Evolutionary conservation across 108 stramenopile genomes (phyloP), one percentile per base, ranked within the genome.

Genomic region (Pseudonitzschia delicatissima): DNA sequence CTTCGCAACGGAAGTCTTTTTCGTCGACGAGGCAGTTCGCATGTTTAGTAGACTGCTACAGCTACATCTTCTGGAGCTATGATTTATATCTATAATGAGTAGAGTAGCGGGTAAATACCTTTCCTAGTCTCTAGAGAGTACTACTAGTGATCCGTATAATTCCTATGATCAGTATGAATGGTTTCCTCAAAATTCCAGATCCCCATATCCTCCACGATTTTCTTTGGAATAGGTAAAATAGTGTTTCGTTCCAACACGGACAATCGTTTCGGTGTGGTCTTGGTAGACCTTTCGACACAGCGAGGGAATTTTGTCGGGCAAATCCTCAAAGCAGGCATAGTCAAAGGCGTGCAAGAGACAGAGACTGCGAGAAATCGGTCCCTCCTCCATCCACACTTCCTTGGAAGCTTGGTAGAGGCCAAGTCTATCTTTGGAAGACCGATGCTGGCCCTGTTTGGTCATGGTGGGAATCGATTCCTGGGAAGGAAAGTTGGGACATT

Each of bases 281-380:
- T 25, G 20, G 26, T 49, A 74, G 4, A 74, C 66, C 47, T 61
- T 23, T 32, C 48, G 66, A 52, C 74, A 75, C 13, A 75, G 20
- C 13, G 18, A 15, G 3, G 74, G 74, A n/a, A 75, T 45, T 39
- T 66, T 66, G 39, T 70, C 68, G 12, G 78, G 78, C 2, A 79
- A 33, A 25, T 74, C 44, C 13, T 79, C 70, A 42, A 35, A 79
- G 49, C 79, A 80, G 15, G 79, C 79, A 64, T 80, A 80, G 31
- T 80, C 79, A 44, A 76, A 72, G 17, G 71, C 71, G 61, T 74
- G 68, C 31, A 80, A 32, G 0, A 52, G 57, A 45, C 79, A 80
- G 4, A 80, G 40, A 15, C 74, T 64, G 29, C 69, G 31, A 33
- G 79, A 67, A 5, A 53, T 66, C 23, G 33, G 36, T 13, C 68